These are phyloP conservation scores for Podaxis sp. DNA, from an alignment of 768 basidiomycete genomes.

Conservation along the genomic window DNA sequence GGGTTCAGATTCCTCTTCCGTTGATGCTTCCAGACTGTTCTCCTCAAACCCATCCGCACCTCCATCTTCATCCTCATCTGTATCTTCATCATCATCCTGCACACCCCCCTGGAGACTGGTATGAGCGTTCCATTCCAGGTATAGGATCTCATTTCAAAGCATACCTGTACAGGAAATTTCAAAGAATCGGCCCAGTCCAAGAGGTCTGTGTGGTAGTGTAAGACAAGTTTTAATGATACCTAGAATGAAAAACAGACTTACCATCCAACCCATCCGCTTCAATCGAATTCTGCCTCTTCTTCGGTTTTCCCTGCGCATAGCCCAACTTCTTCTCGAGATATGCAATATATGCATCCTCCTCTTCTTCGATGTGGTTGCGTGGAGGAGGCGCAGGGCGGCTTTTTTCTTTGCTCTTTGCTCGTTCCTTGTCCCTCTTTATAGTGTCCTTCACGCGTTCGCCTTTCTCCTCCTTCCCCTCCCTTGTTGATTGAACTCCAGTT, in stretches of 20 bases:
- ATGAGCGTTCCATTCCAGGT: neutral
- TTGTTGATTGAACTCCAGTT: neutral
- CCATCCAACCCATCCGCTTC: slow-evolving; percentile 87
- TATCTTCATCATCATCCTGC: slow-evolving; percentile 26
- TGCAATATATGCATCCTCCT: slow-evolving; percentile 86
- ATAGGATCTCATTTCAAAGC: slow-evolving; percentile 13
- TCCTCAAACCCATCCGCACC: slow-evolving; percentile 19
- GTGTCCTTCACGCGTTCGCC: neutral
- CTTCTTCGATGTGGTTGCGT: slow-evolving; percentile 35
- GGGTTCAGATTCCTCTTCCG: slow-evolving; percentile 23
- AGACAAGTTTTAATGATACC: neutral
- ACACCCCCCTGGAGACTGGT: neutral
- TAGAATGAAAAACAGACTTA: slow-evolving; percentile 30
- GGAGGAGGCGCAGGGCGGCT: neutral
- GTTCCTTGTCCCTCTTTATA: slow-evolving; percentile 4
- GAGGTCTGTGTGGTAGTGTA: slow-evolving; percentile 40
- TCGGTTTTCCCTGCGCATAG: slow-evolving; percentile 40
- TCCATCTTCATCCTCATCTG: slow-evolving; percentile 26
- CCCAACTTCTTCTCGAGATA: slow-evolving; percentile 81
- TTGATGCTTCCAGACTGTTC: slow-evolving; percentile 16
- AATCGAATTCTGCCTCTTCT: slow-evolving; percentile 42
- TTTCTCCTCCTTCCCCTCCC: neutral
- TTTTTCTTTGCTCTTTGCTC: slow-evolving; percentile 11
- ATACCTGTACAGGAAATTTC: slow-evolving; percentile 16
- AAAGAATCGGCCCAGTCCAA: slow-evolving; percentile 50